Evolutionary conservation across 2,329 filamentous ascomycete genomes (phyloP), one percentile per base, ranked within the genome.

Genomic region (Ceratocystis alfenasii): DNA sequence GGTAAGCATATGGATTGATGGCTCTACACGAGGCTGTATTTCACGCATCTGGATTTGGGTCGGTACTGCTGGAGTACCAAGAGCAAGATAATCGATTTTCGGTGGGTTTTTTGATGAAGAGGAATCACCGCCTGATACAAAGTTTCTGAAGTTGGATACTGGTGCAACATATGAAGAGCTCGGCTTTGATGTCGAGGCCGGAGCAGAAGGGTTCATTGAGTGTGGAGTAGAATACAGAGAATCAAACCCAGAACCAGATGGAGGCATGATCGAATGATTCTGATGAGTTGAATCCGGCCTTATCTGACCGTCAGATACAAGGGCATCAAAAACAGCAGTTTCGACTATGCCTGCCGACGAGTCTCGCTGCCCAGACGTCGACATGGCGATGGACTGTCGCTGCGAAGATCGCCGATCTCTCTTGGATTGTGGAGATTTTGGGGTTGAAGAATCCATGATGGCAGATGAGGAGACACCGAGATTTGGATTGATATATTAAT

Each of bases 321-420:
- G 64, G 41, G 67, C 67, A 4, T 68, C 64, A 20, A 68, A 68
- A n/a, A 53, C 66, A 30, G 66, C 64, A 25, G 62, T 57, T 59
- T 66, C 64, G 17, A 28, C 53, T 8, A 62, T 25, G 5, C 17
- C 15, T 6, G 30, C 5, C 4, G 64, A 50, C 15, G 67, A 59
- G 33, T 66, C 64, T 7, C 25, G 67, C n/a, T 55, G 61, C 8
- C 36, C 15, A n/a, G 59, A 55, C 20, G 59, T 64, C 7, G 67
- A 63, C 25, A 66, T 57, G 53, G 36, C 33, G 48, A 45, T 46
- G 12, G 67, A 68, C 28, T 60, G 53, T n/a, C 46, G 64, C 30
- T 64, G 64, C 15, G 64, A 68, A n/a, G 64, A 62, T 20, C 53
- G 67, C 12, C 64, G 55, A 30, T n/a, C 25, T 25, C 55, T 33